phyloP scores from a whole-genome alignment of 129 eudicot species.

The Artemisia argyi region DNA sequence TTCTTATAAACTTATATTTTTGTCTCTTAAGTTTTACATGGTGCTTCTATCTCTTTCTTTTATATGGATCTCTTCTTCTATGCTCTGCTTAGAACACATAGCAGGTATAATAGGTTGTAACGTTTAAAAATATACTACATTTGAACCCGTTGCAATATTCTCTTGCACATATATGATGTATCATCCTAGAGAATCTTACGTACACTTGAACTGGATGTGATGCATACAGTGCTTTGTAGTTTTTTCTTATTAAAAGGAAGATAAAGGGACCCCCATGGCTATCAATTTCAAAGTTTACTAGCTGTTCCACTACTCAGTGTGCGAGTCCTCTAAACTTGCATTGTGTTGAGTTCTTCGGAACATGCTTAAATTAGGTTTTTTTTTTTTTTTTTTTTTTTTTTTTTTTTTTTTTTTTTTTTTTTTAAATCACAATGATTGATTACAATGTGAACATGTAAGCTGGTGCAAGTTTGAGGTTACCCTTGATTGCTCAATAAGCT shows the following conservation, averaged over 20 bases:
- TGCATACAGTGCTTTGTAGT: not conserved
- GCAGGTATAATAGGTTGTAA: no score
- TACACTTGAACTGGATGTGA: not conserved
- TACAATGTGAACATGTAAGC: no score
- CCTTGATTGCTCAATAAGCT: no score
- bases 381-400: no score
- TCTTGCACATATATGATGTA: not conserved
- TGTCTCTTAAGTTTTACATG: no score
- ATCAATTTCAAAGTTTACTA: constrained; percentile 69
- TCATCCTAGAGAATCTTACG: not conserved
- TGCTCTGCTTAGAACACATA: no score
- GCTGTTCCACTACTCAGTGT: constrained; percentile 62
- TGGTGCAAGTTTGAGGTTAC: no score
- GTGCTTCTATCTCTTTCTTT: no score
- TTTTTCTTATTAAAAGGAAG: constrained; percentile 60
- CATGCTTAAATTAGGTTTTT: not conserved
- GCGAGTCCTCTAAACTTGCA: constrained; percentile 46
- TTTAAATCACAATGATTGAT: no score
- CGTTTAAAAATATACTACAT: not conserved
- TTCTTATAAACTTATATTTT: no score
- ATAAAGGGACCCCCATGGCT: constrained; percentile 95
- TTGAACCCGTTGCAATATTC: not conserved
- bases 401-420: not conserved
- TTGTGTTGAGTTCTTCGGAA: constrained; percentile 3
- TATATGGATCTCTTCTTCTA: no score